phyloP scores from a whole-genome alignment of 2,329 filamentous ascomycete species.

The Aspergillus oerlinghausenensis region DNA sequence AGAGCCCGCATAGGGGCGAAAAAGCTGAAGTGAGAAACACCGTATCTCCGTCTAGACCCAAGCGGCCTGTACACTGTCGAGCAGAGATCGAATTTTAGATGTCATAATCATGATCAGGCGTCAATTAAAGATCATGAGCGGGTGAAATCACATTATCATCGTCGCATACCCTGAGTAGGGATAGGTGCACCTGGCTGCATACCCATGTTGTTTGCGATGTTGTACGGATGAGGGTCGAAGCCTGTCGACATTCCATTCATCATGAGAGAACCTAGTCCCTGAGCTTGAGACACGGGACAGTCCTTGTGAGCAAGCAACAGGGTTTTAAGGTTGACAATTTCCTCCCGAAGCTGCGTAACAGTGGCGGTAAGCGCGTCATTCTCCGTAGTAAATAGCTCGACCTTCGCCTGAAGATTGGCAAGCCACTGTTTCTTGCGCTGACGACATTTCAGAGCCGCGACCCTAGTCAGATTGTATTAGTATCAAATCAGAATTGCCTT shows the following conservation, averaged over 20 bases:
- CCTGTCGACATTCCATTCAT: conserved; percentile 39
- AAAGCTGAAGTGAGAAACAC: conserved; percentile 13
- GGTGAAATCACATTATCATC: conserved; percentile 16
- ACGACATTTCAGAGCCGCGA: conserved; percentile 92
- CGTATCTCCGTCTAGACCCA: neutral
- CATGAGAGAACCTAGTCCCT: conserved; percentile 56
- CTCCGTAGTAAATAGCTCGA: conserved; percentile 86
- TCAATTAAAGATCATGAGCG: conserved; percentile 7
- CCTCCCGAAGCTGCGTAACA: conserved; percentile 79
- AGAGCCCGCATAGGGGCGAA: conserved; percentile 4
- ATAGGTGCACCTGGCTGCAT: conserved; percentile 37
- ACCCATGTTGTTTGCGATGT: conserved; percentile 38
- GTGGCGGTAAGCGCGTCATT: conserved; percentile 83
- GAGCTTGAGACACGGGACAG: conserved; percentile 85
- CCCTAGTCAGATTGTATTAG: conserved; percentile 51
- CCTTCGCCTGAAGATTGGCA: conserved; percentile 87
- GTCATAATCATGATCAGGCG: conserved; percentile 5
- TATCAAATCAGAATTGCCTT: neutral
- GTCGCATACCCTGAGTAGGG: conserved; percentile 34
- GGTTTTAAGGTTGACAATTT: conserved; percentile 92
- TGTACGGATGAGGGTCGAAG: conserved; percentile 40
- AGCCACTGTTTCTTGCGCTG: conserved; percentile 99
- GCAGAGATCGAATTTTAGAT: neutral
- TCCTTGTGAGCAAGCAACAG: conserved; percentile 92
- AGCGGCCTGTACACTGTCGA: neutral